A percentile compares a stretch with the other conserved stretches of the same genome.
phyloP scores from a whole-genome alignment of 2,329 filamentous ascomycete genomes.

The Pseudocercospora fijiensis region DNA sequence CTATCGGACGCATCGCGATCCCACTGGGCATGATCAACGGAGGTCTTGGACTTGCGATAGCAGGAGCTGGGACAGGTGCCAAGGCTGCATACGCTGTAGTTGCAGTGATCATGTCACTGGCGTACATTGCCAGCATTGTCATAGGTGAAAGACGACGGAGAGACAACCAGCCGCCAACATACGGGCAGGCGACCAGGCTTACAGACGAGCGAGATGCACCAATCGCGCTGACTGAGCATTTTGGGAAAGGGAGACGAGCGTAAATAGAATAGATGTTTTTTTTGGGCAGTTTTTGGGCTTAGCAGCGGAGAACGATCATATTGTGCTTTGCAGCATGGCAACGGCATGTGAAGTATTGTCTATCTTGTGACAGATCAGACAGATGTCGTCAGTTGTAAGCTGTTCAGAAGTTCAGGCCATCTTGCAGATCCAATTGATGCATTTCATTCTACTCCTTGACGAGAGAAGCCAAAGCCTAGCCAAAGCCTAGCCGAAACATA shows the following conservation, averaged over 20 bases:
- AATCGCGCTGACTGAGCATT: conserved; percentile 1
- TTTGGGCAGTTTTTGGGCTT: background rate
- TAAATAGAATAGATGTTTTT: background rate
- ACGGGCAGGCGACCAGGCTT: conserved; percentile 1
- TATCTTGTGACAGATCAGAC: background rate
- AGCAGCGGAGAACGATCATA: background rate
- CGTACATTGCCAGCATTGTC: conserved; percentile 41
- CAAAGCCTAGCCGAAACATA: background rate
- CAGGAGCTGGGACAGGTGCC: conserved; percentile 37
- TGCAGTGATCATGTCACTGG: conserved; percentile 48
- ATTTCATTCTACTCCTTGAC: background rate
- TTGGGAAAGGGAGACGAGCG: background rate
- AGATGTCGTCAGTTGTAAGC: background rate
- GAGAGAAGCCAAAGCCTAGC: background rate
- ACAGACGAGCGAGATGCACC: conserved; percentile 1
- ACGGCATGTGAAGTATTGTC: background rate
- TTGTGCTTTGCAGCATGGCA: background rate
- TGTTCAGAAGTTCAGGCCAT: background rate
- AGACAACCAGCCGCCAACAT: conserved; percentile 11
- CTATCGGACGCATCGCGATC: conserved; percentile 43
- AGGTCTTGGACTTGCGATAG: conserved; percentile 53
- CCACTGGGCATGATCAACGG: conserved; percentile 57
- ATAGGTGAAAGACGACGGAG: conserved; percentile 32
- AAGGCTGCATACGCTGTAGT: conserved; percentile 49
- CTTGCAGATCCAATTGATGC: background rate